Conservation (phyloP, 179 eudicot species). For the Pouteria campechiana region DNA sequence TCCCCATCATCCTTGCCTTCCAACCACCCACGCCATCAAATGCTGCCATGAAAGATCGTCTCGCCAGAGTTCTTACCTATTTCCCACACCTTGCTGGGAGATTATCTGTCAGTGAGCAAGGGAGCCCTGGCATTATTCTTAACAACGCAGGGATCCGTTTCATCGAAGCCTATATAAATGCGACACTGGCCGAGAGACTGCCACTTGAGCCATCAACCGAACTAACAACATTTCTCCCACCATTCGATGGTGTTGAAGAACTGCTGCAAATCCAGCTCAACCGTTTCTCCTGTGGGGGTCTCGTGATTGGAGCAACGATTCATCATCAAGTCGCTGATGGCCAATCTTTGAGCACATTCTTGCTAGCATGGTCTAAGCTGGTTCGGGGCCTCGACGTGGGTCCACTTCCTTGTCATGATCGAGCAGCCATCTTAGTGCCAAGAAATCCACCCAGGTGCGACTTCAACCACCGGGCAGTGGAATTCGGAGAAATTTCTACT, state of each 20-base stretch:
- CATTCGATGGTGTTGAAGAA: constrained; percentile 15
- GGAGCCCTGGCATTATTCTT: constrained; percentile 15
- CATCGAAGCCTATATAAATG: constrained; percentile 29
- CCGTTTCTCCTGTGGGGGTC: constrained; percentile 37
- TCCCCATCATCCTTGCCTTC: constrained; percentile 32
- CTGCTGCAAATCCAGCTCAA: constrained; percentile 39
- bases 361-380: constrained; percentile 39
- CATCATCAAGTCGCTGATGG: constrained; percentile 38
- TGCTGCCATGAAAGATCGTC: constrained; percentile 19
- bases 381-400: constrained; percentile 20
- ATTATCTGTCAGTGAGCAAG: constrained; percentile 10
- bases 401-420: constrained; percentile 25
- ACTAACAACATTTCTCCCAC: constrained; percentile 24
- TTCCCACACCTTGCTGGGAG: constrained; percentile 34
- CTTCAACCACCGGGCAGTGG: constrained; percentile 24
- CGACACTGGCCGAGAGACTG: constrained; percentile 15
- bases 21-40: constrained; percentile 29
- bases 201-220: constrained; percentile 19
- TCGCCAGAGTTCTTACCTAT: constrained; percentile 16
- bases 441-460: constrained; percentile 25
- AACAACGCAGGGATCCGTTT: constrained; percentile 33
- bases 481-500: no score
- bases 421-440: constrained; percentile 19
- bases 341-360: constrained; percentile 28
- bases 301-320: constrained; percentile 37